These are phyloP conservation scores for Astrothelium subdiscretum DNA, from an alignment of 495 filamentous ascomycete genomes.

Conservation along the genomic window DNA sequence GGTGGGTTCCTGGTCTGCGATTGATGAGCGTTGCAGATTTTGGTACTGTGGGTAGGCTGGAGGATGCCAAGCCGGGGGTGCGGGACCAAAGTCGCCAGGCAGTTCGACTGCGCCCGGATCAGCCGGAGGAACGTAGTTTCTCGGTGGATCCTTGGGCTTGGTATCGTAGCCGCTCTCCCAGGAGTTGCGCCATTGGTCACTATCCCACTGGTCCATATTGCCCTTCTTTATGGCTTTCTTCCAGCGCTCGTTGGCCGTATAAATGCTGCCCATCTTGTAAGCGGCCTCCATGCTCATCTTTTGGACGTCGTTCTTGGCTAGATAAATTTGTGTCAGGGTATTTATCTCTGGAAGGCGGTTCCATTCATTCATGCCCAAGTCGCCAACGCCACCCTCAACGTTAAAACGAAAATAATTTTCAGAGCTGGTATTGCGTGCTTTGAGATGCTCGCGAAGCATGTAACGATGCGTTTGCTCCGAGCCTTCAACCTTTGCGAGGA, in stretches of 20 bases:
- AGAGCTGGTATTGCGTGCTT: conserved; percentile 63
- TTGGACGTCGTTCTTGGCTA: conserved; percentile 60
- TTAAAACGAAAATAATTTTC: conserved; percentile 98
- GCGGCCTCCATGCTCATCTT: conserved; percentile 60
- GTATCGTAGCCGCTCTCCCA: conserved; percentile 14
- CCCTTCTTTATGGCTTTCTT: conserved; percentile 10
- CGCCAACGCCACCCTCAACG: conserved; percentile 91
- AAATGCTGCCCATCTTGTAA: conserved; percentile 73
- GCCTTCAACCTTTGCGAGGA: conserved; percentile 85
- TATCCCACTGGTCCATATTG: not conserved
- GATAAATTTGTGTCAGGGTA: conserved; percentile 76
- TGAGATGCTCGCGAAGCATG: conserved; percentile 67
- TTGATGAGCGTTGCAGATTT: conserved; percentile 19
- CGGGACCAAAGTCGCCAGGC: conserved; percentile 41
- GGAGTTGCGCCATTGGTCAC: conserved; percentile 12
- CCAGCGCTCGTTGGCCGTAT: conserved; percentile 48
- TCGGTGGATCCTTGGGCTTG: conserved; percentile 2
- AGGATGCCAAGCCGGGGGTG: conserved; percentile 24
- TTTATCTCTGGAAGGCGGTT: conserved; percentile 83
- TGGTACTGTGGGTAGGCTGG: conserved; percentile 20
- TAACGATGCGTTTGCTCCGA: conserved; percentile 83
- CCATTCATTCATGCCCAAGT: conserved; percentile 99
- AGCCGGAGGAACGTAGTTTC: conserved; percentile 18
- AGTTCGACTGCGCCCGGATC: conserved; percentile 49
- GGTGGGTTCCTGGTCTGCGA: conserved; percentile 47